A percentile compares a stretch with the other conserved stretches of the same genome.
These are phyloP conservation scores for Berberis thunbergii DNA, from an alignment of 164 flowering plant genomes.

Conservation along the genomic window DNA sequence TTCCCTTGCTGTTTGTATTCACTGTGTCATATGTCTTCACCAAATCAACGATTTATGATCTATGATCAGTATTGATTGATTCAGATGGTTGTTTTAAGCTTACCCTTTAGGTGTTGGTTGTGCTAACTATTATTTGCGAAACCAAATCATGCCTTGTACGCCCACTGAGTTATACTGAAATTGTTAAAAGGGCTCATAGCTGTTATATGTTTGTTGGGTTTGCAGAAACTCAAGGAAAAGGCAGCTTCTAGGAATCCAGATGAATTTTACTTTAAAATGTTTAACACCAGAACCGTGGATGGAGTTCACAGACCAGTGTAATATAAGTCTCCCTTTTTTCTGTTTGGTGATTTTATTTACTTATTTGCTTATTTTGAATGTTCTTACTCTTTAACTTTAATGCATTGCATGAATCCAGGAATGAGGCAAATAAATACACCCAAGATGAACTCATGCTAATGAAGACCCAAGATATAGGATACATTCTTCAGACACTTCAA, in stretches of 20 bases:
- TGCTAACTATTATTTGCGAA: too few species aligned
- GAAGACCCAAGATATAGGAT: constrained; percentile 20
- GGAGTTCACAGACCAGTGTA: constrained; percentile 75
- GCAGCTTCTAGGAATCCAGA: too few species aligned
- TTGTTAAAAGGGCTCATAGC: too few species aligned
- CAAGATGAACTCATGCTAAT: too few species aligned
- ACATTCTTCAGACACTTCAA: constrained; percentile 68
- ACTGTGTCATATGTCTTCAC: not conserved
- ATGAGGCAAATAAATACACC: too few species aligned
- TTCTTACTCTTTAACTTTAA: too few species aligned
- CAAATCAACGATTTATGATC: not conserved
- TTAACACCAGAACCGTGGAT: constrained; percentile 42
- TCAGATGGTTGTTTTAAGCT: too few species aligned
- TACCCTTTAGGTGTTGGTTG: too few species aligned
- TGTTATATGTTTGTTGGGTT: too few species aligned
- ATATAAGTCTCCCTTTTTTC: constrained; percentile 4
- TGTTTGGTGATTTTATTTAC: not conserved
- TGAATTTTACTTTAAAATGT: constrained; percentile 50
- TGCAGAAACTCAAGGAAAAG: too few species aligned
- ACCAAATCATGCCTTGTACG: not conserved
- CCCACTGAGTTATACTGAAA: not conserved
- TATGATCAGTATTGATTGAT: not conserved
- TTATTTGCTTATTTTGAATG: not conserved
- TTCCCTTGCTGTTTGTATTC: not conserved
- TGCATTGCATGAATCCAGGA: too few species aligned